A percentile compares a stretch with the other conserved stretches of the same genome.
phyloP scores from a whole-genome alignment of 148 eudicot genomes.

The Vaccinium corymbosum region DNA sequence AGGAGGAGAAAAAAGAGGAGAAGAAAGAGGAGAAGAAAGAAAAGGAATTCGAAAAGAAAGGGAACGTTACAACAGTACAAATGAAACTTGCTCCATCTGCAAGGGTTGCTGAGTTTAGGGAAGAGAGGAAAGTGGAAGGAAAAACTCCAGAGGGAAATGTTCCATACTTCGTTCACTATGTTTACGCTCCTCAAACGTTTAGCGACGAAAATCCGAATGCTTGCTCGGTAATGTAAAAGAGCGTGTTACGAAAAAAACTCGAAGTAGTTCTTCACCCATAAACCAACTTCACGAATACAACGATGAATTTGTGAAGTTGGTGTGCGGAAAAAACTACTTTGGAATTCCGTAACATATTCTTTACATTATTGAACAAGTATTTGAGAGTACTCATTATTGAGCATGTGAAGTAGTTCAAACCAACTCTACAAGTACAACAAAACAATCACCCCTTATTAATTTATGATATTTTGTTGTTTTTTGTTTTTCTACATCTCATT shows the following conservation, averaged over 20 bases:
- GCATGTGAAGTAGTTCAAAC: too few species aligned
- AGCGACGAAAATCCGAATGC: slow-evolving; percentile 94
- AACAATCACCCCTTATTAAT: too few species aligned
- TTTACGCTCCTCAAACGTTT: slow-evolving; percentile 80
- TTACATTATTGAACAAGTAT: too few species aligned
- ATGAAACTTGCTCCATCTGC: slow-evolving; percentile 18
- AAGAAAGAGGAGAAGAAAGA: slow-evolving; percentile 31
- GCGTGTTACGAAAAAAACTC: neutral
- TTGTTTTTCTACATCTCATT: neutral
- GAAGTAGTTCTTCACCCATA: too few species aligned
- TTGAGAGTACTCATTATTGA: too few species aligned
- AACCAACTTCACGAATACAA: too few species aligned
- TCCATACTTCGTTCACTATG: slow-evolving; percentile 77
- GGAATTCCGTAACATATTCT: too few species aligned
- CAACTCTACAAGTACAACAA: too few species aligned
- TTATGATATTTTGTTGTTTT: neutral
- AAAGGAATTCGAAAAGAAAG: slow-evolving; percentile 17
- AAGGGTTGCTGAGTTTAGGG: slow-evolving; percentile 45
- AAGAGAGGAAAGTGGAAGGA: slow-evolving; percentile 54
- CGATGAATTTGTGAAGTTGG: too few species aligned
- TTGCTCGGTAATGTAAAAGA: slow-evolving; percentile 36
- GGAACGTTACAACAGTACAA: slow-evolving; percentile 21
- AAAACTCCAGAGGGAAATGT: slow-evolving; percentile 41
- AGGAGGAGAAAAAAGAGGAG: slow-evolving; percentile 31
- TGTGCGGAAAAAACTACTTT: too few species aligned